phyloP scores from a whole-genome alignment of 2,329 filamentous ascomycete species.

The Pseudocercospora eumusae region DNA sequence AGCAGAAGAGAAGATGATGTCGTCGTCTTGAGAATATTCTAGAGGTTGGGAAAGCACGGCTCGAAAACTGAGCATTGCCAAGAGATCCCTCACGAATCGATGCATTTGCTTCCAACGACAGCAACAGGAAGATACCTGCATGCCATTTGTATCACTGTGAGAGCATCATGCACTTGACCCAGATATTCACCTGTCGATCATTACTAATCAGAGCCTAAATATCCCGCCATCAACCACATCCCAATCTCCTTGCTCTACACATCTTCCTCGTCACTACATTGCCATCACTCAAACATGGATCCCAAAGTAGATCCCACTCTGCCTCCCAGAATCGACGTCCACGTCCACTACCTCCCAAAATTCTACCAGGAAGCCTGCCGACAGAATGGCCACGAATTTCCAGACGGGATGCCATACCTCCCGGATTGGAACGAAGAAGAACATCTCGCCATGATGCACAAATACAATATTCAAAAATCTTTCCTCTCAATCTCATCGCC shows the following conservation, averaged over 20 bases:
- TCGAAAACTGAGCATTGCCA: not conserved
- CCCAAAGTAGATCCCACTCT: slow-evolving; percentile 12
- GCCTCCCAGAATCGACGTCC: slow-evolving; percentile 48
- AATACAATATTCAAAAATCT: slow-evolving; percentile 52
- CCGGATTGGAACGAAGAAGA: slow-evolving; percentile 48
- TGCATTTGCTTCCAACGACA: too few relatives aligned
- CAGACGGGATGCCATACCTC: slow-evolving; percentile 53
- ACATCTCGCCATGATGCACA: slow-evolving; percentile 56
- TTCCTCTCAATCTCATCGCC: slow-evolving; percentile 59
- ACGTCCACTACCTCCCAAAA: slow-evolving; percentile 52
- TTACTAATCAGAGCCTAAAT: not conserved
- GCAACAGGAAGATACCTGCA: too few relatives aligned
- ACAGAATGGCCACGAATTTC: slow-evolving; percentile 46
- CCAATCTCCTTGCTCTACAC: too few relatives aligned
- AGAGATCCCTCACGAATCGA: not conserved
- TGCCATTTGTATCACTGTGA: not conserved
- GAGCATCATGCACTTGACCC: not conserved
- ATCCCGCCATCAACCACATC: too few relatives aligned
- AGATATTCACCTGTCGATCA: not conserved
- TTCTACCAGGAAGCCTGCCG: slow-evolving; percentile 46
- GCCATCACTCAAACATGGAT: too few relatives aligned
- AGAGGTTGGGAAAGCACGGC: not conserved
- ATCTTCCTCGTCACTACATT: too few relatives aligned
- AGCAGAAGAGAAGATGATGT: not conserved
- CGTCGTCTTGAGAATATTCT: not conserved